A percentile compares a stretch with the other conserved stretches of the same genome.
These are phyloP conservation scores for Blastobotrys buckinghamii DNA, from an alignment of 1,139 yeast species.

Conservation along the genomic window DNA sequence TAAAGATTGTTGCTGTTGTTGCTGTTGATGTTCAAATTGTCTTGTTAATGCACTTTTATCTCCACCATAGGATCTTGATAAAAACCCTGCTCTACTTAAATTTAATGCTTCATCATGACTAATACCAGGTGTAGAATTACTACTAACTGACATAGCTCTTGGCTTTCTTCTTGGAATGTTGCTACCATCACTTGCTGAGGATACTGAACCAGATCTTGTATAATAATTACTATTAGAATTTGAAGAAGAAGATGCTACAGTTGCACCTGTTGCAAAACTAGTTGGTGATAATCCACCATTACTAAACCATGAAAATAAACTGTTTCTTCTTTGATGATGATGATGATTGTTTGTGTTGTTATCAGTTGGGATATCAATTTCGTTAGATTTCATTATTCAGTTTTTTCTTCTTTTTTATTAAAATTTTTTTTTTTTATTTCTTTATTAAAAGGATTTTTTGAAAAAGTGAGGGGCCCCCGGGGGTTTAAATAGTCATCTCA, in stretches of 20 bases:
- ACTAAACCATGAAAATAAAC: slow-evolving; percentile 13
- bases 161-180: slow-evolving; percentile 11
- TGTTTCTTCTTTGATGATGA: slow-evolving; percentile 10
- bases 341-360: slow-evolving; percentile 1
- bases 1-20: background rate
- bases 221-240: background rate
- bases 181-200: background rate
- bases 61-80: background rate
- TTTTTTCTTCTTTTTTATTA: background rate
- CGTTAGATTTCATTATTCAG: background rate
- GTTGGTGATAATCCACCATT: slow-evolving; percentile 12
- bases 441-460: background rate
- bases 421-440: background rate
- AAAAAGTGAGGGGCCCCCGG: background rate
- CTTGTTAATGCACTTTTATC: slow-evolving; percentile 10
- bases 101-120: slow-evolving; percentile 37
- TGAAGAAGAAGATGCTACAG: background rate
- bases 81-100: slow-evolving; percentile 30
- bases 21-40: background rate
- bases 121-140: slow-evolving; percentile 14
- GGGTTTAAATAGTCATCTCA: background rate
- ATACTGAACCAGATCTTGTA: background rate
- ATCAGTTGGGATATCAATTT: background rate
- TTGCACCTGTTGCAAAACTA: background rate
- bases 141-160: slow-evolving; percentile 14